A percentile compares a stretch with the other conserved stretches of the same genome.
Evolutionary conservation across 2,329 filamentous ascomycete genomes (phyloP).

Genomic region (Nothophoma quercina): DNA sequence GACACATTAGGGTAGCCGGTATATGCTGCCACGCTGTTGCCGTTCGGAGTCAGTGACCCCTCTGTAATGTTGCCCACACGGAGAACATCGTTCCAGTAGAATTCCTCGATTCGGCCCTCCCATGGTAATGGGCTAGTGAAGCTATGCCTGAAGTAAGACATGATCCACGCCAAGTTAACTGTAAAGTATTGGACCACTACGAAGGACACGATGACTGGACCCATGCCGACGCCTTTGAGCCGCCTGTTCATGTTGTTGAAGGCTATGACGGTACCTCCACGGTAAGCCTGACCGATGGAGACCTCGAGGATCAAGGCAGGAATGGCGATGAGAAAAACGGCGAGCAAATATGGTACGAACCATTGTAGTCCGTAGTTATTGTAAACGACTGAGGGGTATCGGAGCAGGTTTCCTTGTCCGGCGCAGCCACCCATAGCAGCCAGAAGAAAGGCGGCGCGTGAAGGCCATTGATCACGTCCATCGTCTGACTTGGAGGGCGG

Average conservation of each 20-base stretch:
- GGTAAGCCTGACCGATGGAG: constrained; percentile 61
- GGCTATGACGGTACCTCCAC: constrained; percentile 63
- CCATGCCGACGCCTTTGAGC: constrained; percentile 63
- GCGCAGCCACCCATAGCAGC: constrained; percentile 67
- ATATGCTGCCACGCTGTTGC: constrained; percentile 53
- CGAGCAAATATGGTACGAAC: constrained; percentile 66
- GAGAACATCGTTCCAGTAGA: constrained; percentile 60
- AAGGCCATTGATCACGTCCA: constrained; percentile 63
- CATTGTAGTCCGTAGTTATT: constrained; percentile 68
- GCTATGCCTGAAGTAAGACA: constrained; percentile 65
- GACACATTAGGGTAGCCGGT: constrained; percentile 57
- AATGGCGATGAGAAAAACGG: constrained; percentile 64
- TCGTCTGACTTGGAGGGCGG: constrained; percentile 48
- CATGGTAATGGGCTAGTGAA: constrained; percentile 65
- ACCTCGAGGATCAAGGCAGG: constrained; percentile 65
- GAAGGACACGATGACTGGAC: constrained; percentile 59
- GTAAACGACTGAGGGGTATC: constrained; percentile 66
- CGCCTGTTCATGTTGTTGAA: constrained; percentile 61
- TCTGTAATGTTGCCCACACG: constrained; percentile 55
- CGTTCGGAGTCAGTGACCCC: constrained; percentile 44
- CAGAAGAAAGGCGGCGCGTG: constrained; percentile 62
- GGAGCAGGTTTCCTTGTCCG: constrained; percentile 65
- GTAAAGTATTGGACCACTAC: constrained; percentile 66
- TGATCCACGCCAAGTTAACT: constrained; percentile 66
- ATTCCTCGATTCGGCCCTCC: constrained; percentile 59